These are phyloP conservation scores for Porphyrellus cyaneotinctus DNA, from an alignment of 768 basidiomycete genomes.

Conservation along the genomic window DNA sequence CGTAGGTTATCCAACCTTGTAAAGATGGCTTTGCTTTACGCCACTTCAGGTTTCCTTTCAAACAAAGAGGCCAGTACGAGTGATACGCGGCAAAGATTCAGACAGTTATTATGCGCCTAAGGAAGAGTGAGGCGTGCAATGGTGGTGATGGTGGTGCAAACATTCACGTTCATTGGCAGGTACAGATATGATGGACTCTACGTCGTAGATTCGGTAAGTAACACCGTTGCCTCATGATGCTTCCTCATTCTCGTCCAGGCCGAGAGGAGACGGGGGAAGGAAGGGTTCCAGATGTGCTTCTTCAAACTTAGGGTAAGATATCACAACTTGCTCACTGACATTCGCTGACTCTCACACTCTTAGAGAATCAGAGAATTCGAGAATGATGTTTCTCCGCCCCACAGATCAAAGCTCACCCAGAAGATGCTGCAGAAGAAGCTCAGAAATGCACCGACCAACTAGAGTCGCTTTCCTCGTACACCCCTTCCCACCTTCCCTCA, in stretches of 20 bases:
- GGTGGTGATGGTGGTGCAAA: background rate
- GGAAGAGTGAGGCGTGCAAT: slow-evolving; percentile 18
- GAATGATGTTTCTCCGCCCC: background rate
- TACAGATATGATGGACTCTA: slow-evolving; percentile 34
- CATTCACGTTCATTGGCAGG: slow-evolving; percentile 9
- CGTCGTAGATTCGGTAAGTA: slow-evolving; percentile 25
- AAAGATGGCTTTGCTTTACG: background rate
- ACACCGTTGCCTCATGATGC: background rate
- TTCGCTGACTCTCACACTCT: background rate
- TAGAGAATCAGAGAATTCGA: slow-evolving; percentile 17
- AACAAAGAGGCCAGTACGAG: slow-evolving; percentile 34
- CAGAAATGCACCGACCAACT: background rate
- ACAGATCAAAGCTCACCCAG: background rate
- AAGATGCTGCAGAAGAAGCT: slow-evolving; percentile 1
- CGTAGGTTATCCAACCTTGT: slow-evolving; percentile 5
- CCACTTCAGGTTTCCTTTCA: slow-evolving; percentile 25
- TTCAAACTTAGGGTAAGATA: slow-evolving; percentile 25
- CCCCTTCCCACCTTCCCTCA: too few species aligned
- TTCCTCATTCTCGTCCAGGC: slow-evolving; percentile 14
- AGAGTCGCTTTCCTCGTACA: background rate
- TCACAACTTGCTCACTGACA: background rate
- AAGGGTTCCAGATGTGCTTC: slow-evolving; percentile 24
- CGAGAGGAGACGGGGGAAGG: slow-evolving; percentile 13
- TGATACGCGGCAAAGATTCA: slow-evolving; percentile 26
- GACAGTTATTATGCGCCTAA: slow-evolving; percentile 20